A percentile compares a stretch with the other conserved stretches of the same genome.
phyloP scores from a whole-genome alignment of 495 filamentous ascomycete species.

The Chlorociboria aeruginascens region DNA sequence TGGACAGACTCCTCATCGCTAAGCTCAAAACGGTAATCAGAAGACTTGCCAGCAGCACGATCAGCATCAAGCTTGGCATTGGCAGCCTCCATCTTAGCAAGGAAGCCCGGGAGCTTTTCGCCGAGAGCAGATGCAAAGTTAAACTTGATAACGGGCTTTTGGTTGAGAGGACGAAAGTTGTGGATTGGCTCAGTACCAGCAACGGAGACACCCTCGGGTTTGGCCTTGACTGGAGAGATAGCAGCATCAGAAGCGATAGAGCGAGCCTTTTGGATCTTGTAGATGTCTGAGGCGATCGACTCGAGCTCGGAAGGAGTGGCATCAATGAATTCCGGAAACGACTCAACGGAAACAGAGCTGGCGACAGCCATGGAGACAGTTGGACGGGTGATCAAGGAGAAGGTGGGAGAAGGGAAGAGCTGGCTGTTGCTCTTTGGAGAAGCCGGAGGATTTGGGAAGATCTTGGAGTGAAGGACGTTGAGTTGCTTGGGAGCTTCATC shows the following conservation, averaged over 20 bases:
- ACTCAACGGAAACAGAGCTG: too few relatives aligned
- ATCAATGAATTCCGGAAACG: too few relatives aligned
- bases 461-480: background rate
- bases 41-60: conserved; percentile 23
- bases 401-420: too few relatives aligned
- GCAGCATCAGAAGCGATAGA: background rate
- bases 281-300: background rate
- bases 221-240: too few relatives aligned
- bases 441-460: too few relatives aligned
- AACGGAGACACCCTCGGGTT: background rate
- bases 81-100: conserved; percentile 35
- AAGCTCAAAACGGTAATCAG: conserved; percentile 13
- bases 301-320: background rate
- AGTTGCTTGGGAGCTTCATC: background rate
- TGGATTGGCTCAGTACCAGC: background rate
- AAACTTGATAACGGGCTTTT: conserved; percentile 4
- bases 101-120: conserved; percentile 17
- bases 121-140: background rate
- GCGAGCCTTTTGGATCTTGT: background rate
- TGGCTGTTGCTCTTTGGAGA: too few relatives aligned
- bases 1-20: background rate
- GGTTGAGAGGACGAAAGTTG: conserved; percentile 3
- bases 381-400: too few relatives aligned
- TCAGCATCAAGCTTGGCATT: conserved; percentile 32
- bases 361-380: too few relatives aligned